These are phyloP conservation scores for Halocafeteria seosinensis DNA, from an alignment of 108 stramenopile species.

Conservation along the genomic window DNA sequence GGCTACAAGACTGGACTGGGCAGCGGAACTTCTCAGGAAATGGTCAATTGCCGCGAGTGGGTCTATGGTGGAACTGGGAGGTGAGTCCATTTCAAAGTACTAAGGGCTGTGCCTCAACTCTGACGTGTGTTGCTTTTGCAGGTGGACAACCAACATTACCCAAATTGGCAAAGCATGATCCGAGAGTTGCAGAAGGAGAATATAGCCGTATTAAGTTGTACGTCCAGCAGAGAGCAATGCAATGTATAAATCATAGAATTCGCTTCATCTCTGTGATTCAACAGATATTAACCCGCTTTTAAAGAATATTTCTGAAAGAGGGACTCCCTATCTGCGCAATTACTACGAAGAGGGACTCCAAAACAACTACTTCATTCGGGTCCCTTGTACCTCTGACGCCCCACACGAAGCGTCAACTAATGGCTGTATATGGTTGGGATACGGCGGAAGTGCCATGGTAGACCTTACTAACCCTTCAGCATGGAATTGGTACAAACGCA, in stretches of 20 bases:
- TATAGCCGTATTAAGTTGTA: neutral
- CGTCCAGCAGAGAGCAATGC: no score
- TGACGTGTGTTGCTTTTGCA: no score
- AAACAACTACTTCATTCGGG: neutral
- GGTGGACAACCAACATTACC: neutral
- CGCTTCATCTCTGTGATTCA: no score
- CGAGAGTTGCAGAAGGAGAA: neutral
- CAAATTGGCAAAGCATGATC: conserved; percentile 1
- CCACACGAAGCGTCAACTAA: no score
- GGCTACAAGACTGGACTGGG: conserved; percentile 13
- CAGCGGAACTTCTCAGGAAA: neutral
- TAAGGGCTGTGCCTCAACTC: no score
- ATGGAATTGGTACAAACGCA: conserved; percentile 2
- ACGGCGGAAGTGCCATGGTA: neutral
- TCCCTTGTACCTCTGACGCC: neutral
- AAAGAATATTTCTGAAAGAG: neutral
- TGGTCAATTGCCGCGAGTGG: neutral
- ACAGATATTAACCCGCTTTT: conserved; percentile 2
- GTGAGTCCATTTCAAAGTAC: no score
- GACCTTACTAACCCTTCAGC: neutral
- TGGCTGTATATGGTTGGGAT: neutral
- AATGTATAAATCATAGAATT: no score
- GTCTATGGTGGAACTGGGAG: conserved; percentile 13
- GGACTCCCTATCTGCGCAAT: neutral
- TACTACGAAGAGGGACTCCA: neutral